Evolutionary conservation across 2,329 filamentous ascomycete species (phyloP), one percentile per base, ranked within the genome.

Genomic region (Atkinsonella hypoxylon): DNA sequence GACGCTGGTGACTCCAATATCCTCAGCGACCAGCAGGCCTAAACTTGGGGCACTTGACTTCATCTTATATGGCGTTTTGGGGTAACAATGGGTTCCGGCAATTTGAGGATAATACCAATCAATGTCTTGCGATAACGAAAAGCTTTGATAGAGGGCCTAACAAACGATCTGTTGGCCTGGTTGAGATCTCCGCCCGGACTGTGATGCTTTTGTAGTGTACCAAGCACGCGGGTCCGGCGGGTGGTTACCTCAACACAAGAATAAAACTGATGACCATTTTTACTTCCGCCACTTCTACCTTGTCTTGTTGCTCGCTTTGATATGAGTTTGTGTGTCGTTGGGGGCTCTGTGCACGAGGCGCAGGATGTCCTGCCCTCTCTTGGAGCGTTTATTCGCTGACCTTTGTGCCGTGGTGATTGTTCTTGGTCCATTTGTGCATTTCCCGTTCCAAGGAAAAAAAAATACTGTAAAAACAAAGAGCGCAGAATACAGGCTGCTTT

Each of bases 1-100:
- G 93, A 98, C 75, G 89, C 90, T 70, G 93, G 91, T 83, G 87
- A 97, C 83, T 95, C 89, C 62, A 93, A 98, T 75, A 98, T 98
- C 74, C 82, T 98, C 64, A 84, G 77, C 74, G 83, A 88, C 73
- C 82, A 83, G 70, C 71, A 76, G 67, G 74, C 78, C 65, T 85
- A 83, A 73, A 56, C n/a, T 26, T 26, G 57, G 48, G 52, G 55
- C 47, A 31, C 47, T 44, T 40, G 51, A 53, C 55, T 17, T 31
- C 61, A 61, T 53, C 61, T 65, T 64, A 56, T 55, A 65, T 60
- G 70, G 73, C 72, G 71, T 75, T 75, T 55, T 64, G 70, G 67
- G 65, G 62, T 62, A 61, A 65, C 17, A 62, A 56, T 55, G 46
- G 61, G 64, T 61, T 46, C 62, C 54, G 61, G 56, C 61, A 62